phyloP scores from a whole-genome alignment of 129 eudicot species.

The Solidago caesia region DNA sequence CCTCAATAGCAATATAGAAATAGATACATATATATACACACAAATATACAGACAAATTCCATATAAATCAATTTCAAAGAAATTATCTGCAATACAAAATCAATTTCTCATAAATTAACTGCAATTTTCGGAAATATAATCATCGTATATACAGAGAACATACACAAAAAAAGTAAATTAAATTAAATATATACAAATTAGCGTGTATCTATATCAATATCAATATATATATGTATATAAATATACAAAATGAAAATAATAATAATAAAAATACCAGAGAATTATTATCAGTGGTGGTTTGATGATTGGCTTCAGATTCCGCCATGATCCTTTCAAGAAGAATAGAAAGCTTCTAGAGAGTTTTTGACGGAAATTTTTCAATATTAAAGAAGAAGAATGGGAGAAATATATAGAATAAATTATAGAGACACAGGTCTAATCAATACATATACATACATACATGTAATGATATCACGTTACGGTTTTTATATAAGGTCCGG shows the following conservation, averaged over 20 bases:
- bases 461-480: slow-evolving; percentile 5
- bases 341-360: slow-evolving; percentile 22
- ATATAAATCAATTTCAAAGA: too few relatives aligned
- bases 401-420: not conserved
- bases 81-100: not conserved
- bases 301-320: slow-evolving; percentile 41
- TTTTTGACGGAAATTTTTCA: slow-evolving; percentile 21
- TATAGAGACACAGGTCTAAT: not conserved
- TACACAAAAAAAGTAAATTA: too few relatives aligned
- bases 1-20: not conserved
- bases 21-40: not conserved
- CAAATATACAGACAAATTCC: not conserved
- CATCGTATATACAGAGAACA: not conserved
- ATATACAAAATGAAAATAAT: not conserved
- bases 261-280: slow-evolving; percentile 18
- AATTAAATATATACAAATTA: not conserved
- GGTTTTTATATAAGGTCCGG: slow-evolving; percentile 32
- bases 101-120: slow-evolving; percentile 1
- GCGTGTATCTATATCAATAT: not conserved
- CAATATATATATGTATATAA: too few relatives aligned
- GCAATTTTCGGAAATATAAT: not conserved
- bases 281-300: slow-evolving; percentile 11
- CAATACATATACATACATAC: not conserved
- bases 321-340: slow-evolving; percentile 37
- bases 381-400: slow-evolving; percentile 2